Percentiles rank a stretch among this genome's conserved stretches.
Evolutionary conservation across 768 basidiomycete species (phyloP).

Genomic region (Agaricus sinodeliciosus): DNA sequence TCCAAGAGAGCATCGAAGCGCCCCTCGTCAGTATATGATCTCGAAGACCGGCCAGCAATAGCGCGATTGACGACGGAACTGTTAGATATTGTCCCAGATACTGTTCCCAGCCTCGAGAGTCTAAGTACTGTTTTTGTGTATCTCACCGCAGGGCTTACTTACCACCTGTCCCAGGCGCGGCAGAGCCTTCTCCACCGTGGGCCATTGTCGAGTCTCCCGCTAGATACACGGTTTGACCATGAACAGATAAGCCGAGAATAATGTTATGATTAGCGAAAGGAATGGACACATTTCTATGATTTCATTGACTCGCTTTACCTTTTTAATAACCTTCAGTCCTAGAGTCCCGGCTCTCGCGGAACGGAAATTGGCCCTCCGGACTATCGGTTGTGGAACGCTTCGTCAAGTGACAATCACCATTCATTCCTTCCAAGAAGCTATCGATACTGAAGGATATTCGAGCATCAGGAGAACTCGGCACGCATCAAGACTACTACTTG

Average conservation of each 20-base stretch:
- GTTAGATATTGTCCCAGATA: conserved; percentile 34
- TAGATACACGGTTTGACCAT: conserved; percentile 32
- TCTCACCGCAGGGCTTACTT: neutral
- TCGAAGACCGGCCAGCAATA: conserved; percentile 37
- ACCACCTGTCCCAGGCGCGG: conserved; percentile 6
- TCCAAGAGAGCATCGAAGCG: conserved; percentile 36
- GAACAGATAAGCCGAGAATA: conserved; percentile 10
- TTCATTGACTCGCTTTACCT: neutral
- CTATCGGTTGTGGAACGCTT: neutral
- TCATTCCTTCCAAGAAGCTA: neutral
- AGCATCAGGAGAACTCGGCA: neutral
- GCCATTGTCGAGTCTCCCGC: conserved; percentile 44
- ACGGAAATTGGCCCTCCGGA: neutral
- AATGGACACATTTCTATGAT: conserved; percentile 5
- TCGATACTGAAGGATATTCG: neutral
- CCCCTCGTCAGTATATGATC: conserved; percentile 43
- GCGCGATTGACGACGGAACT: conserved; percentile 41
- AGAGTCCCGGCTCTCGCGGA: neutral
- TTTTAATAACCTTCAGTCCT: neutral
- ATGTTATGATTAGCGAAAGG: conserved; percentile 4
- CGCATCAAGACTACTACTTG: neutral
- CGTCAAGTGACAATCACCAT: conserved; percentile 3
- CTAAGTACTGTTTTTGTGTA: neutral
- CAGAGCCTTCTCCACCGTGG: conserved; percentile 28
- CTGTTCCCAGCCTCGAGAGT: conserved; percentile 35